Percentiles rank a stretch among this genome's conserved stretches.
Conservation (phyloP, 257 asterid genomes). For the Nicotiana noctiflora region DNA sequence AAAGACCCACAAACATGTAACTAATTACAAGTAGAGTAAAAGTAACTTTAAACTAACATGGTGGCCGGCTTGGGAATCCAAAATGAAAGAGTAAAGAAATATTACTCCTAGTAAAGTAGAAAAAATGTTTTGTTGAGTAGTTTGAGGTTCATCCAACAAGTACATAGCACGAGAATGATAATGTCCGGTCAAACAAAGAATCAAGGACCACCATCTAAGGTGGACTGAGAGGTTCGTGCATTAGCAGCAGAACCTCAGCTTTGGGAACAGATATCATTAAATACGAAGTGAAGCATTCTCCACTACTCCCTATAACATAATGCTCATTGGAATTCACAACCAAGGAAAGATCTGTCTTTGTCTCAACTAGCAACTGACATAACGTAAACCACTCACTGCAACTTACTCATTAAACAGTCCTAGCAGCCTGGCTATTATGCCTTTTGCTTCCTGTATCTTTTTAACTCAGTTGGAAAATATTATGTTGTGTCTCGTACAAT, state of each 20-base stretch:
- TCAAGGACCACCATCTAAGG: conserved; percentile 47
- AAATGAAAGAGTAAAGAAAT: conserved; percentile 1
- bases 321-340: conserved; percentile 47
- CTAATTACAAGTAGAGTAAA: conserved; percentile 20
- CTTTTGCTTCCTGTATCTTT: conserved; percentile 18
- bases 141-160: conserved; percentile 13
- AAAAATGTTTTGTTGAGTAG: conserved; percentile 11
- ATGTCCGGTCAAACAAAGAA: conserved; percentile 33
- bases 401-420: conserved; percentile 34
- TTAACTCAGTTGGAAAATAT: conserved; percentile 14
- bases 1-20: conserved; percentile 26
- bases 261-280: conserved; percentile 29
- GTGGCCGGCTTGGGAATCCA: conserved; percentile 21
- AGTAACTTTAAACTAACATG: conserved; percentile 26
- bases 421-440: conserved; percentile 21
- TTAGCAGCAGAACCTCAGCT: conserved; percentile 15
- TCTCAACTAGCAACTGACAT: conserved; percentile 44
- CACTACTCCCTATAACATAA: conserved; percentile 24
- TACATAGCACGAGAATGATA: conserved; percentile 30
- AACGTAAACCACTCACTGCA: conserved; percentile 51
- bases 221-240: conserved; percentile 30
- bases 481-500: too few species aligned
- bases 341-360: conserved; percentile 43
- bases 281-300: conserved; percentile 20
- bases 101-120: background rate